Conservation (phyloP, 257 asterid species). For the Petrea volubilis region DNA sequence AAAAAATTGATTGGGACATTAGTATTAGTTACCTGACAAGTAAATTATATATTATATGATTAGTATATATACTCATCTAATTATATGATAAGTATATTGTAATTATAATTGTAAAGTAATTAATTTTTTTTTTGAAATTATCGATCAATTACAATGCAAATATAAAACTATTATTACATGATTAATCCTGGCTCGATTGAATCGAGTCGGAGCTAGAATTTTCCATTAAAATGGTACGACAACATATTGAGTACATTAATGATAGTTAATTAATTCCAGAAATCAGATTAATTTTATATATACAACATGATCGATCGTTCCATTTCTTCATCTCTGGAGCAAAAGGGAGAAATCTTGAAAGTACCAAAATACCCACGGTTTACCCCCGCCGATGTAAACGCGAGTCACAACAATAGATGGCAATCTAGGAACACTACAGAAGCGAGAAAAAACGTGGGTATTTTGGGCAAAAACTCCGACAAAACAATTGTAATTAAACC, state of each 20-base stretch:
- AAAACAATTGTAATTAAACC: not conserved
- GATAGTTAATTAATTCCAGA: not conserved
- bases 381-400: conserved; percentile 23
- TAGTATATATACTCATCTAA: no score
- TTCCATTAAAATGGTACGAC: not conserved
- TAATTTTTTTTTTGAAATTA: no score
- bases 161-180: no score
- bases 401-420: not conserved
- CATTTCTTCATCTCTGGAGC: conserved; percentile 21
- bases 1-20: no score
- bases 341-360: conserved; percentile 13
- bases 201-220: no score
- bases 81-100: no score
- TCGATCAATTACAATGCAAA: no score
- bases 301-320: conserved; percentile 31
- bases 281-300: conserved; percentile 10
- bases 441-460: conserved; percentile 72
- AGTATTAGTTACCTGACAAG: no score
- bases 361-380: conserved; percentile 89
- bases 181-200: no score
- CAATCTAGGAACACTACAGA: not conserved
- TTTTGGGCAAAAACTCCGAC: conserved; percentile 48
- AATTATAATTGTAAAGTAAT: no score
- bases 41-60: no score
- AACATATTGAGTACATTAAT: not conserved